Evolutionary conservation across 768 basidiomycete species (phyloP).

Genomic region (Grammothele lineata): DNA sequence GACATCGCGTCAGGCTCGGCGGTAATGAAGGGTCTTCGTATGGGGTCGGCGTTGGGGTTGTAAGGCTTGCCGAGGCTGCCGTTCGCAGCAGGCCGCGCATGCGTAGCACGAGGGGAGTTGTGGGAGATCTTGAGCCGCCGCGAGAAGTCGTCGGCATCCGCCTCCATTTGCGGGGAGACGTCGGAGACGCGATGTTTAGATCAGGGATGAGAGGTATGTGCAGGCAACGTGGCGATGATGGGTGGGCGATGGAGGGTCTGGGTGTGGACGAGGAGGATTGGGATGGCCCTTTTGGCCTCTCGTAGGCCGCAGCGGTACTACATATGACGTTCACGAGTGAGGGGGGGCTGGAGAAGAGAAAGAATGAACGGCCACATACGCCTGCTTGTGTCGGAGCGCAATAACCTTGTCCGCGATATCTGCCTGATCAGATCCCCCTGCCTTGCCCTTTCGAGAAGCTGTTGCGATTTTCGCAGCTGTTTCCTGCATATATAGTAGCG

Average conservation of each 20-base stretch:
- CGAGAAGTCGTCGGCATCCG: constrained; percentile 70
- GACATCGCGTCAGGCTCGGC: constrained; percentile 65
- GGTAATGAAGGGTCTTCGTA: constrained; percentile 47
- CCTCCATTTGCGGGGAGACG: constrained; percentile 40
- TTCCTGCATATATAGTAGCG: constrained; percentile 21
- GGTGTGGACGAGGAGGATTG: constrained; percentile 26
- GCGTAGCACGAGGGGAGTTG: constrained; percentile 33
- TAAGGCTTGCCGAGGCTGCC: constrained; percentile 48
- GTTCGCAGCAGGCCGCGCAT: constrained; percentile 22
- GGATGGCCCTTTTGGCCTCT: constrained; percentile 41
- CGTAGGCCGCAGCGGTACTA: constrained; percentile 43
- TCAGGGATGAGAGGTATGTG: constrained; percentile 17
- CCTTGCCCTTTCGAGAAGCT: constrained; percentile 28
- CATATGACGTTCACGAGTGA: too few relatives aligned
- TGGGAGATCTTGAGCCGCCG: constrained; percentile 66
- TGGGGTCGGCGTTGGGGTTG: constrained; percentile 68
- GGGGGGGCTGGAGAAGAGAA: background rate
- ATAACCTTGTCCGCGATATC: constrained; percentile 61
- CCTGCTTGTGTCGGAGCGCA: constrained; percentile 59
- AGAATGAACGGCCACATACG: constrained; percentile 33
- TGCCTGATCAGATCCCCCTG: constrained; percentile 31
- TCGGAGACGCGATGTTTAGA: constrained; percentile 30
- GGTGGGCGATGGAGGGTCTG: constrained; percentile 28
- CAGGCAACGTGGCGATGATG: constrained; percentile 27
- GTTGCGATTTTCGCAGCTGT: constrained; percentile 14